A percentile compares a stretch with the other conserved stretches of the same genome.
These are phyloP conservation scores for Metschnikowia amazonensis DNA, from an alignment of 805 yeast species.

Conservation along the genomic window DNA sequence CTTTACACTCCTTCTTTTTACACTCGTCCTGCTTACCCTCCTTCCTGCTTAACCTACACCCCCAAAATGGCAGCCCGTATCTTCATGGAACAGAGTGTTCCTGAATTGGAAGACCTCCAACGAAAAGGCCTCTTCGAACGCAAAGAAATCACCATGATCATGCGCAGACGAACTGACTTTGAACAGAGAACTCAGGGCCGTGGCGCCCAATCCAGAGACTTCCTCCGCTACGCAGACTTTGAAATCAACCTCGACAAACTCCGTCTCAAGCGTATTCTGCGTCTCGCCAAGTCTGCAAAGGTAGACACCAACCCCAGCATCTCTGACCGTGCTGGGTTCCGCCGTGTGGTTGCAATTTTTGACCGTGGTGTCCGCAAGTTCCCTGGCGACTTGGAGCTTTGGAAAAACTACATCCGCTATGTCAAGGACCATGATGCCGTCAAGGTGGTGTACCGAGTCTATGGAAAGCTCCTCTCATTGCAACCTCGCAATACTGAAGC, in stretches of 20 bases:
- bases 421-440: slow-evolving; percentile 66
- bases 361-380: slow-evolving; percentile 79
- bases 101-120: slow-evolving; percentile 86
- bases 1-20: too few relatives aligned
- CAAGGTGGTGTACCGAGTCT: slow-evolving; percentile 69
- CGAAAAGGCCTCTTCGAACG: slow-evolving; percentile 77
- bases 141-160: slow-evolving; percentile 75
- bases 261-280: slow-evolving; percentile 62
- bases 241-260: slow-evolving; percentile 77
- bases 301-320: slow-evolving; percentile 61
- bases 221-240: slow-evolving; percentile 70
- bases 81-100: slow-evolving; percentile 67
- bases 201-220: slow-evolving; percentile 76
- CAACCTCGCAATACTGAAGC: slow-evolving; percentile 90
- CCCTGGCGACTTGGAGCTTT: slow-evolving; percentile 71
- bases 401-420: slow-evolving; percentile 73
- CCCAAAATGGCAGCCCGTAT: slow-evolving; percentile 16
- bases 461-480: slow-evolving; percentile 71
- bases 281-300: slow-evolving; percentile 55
- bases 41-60: too few relatives aligned
- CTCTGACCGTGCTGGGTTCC: slow-evolving; percentile 82
- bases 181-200: slow-evolving; percentile 87
- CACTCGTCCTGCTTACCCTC: too few relatives aligned
- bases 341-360: slow-evolving; percentile 76
- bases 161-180: slow-evolving; percentile 92